A percentile compares a stretch with the other conserved stretches of the same genome.
These are phyloP conservation scores for Kodamaea sp. DNA, from an alignment of 1,139 yeast species.

Conservation along the genomic window DNA sequence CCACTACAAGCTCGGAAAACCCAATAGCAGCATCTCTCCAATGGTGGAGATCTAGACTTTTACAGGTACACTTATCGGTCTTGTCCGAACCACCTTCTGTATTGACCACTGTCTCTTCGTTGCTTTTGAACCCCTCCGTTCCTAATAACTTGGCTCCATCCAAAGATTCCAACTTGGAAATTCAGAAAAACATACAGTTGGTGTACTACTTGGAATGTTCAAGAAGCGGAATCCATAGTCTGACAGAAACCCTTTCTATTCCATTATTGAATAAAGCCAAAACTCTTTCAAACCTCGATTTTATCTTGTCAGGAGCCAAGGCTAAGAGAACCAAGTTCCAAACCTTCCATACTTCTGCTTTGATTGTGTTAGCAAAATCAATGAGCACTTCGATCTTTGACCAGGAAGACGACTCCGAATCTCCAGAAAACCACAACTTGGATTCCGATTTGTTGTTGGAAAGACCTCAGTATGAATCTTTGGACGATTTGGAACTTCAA, in stretches of 20 bases:
- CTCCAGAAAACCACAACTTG: conserved; percentile 60
- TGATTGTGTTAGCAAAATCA: conserved; percentile 78
- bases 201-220: conserved; percentile 67
- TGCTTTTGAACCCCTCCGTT: conserved; percentile 36
- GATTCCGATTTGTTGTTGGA: conserved; percentile 83
- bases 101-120: conserved; percentile 42
- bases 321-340: conserved; percentile 90
- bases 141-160: conserved; percentile 33
- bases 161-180: conserved; percentile 21
- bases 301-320: conserved; percentile 80
- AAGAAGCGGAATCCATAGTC: conserved; percentile 60
- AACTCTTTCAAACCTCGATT: conserved; percentile 57
- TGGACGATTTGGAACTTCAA: conserved; percentile 50
- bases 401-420: conserved; percentile 16
- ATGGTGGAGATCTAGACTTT: conserved; percentile 77
- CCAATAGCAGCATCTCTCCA: conserved; percentile 47
- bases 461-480: conserved; percentile 63
- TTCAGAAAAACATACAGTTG: conserved; percentile 42
- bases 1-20: conserved; percentile 14
- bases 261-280: conserved; percentile 56
- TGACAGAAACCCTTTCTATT: conserved; percentile 56
- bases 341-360: conserved; percentile 64
- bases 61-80: conserved; percentile 62
- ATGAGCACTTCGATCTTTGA: conserved; percentile 28
- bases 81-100: conserved; percentile 58